A percentile compares a stretch with the other conserved stretches of the same genome.
Conservation (phyloP, 2,329 filamentous ascomycete species). For the Biscogniauxia mediterranea region DNA sequence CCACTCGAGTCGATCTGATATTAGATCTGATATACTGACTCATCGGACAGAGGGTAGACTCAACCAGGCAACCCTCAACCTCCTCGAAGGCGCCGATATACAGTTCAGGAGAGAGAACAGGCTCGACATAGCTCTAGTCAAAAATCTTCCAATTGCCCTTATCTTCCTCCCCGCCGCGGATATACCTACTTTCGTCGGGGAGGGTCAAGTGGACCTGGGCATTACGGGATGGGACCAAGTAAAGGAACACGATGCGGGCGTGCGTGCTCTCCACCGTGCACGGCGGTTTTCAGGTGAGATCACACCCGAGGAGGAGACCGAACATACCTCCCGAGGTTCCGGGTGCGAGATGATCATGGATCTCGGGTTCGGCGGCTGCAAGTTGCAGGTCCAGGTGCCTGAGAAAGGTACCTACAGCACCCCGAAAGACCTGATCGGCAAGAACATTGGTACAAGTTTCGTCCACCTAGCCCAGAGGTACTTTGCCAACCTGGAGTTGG, state of each 20-base stretch:
- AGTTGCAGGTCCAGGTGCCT: constrained; percentile 94
- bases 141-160: constrained; percentile 92
- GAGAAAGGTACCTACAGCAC: constrained; percentile 72
- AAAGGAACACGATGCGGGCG: constrained; percentile 76
- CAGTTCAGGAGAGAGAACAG: constrained; percentile 94
- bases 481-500: constrained; percentile 73
- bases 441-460: constrained; percentile 95
- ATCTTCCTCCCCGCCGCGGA: constrained; percentile 96
- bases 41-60: constrained; percentile 76
- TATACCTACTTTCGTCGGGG: constrained; percentile 95
- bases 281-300: constrained; percentile 47
- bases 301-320: constrained; percentile 41
- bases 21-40: constrained; percentile 20
- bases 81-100: constrained; percentile 90
- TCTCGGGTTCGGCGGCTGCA: constrained; percentile 86
- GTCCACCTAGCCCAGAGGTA: constrained; percentile 79
- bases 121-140: constrained; percentile 95
- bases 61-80: constrained; percentile 81
- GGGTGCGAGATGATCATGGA: constrained; percentile 86
- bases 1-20: constrained; percentile 6
- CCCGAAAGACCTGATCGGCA: constrained; percentile 79
- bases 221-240: constrained; percentile 95
- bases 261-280: constrained; percentile 48
- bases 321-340: constrained; percentile 45
- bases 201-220: constrained; percentile 88